phyloP scores from a whole-genome alignment of 2,329 filamentous ascomycete genomes.

The Colletotrichum phormii region DNA sequence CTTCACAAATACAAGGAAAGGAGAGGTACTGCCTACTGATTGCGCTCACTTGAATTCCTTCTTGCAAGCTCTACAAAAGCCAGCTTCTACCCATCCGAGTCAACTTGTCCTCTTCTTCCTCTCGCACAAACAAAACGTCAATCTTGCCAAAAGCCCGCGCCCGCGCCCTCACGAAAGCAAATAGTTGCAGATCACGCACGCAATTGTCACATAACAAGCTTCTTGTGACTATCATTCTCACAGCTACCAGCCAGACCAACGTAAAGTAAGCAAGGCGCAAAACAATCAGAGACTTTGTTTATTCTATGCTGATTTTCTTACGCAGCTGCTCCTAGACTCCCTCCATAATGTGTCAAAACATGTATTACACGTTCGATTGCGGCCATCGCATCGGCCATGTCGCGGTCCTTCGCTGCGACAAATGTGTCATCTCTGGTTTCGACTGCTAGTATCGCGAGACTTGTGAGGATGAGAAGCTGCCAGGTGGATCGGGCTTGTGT shows the following conservation, averaged over 20 bases:
- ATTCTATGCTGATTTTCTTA: too few relatives aligned
- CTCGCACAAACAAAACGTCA: not conserved
- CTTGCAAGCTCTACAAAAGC: not conserved
- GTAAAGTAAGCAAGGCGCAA: not conserved
- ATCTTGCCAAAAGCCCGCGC: not conserved
- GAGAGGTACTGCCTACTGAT: not conserved
- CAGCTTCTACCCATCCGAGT: not conserved
- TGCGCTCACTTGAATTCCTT: not conserved
- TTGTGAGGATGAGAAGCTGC: conserved; percentile 7
- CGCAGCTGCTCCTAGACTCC: not conserved
- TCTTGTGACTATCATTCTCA: not conserved
- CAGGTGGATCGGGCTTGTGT: conserved; percentile 7
- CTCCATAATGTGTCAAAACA: not conserved
- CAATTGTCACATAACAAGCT: not conserved
- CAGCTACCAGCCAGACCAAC: not conserved
- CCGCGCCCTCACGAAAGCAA: not conserved
- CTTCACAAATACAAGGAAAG: too few relatives aligned
- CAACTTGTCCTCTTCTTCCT: not conserved
- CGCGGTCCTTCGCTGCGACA: conserved; percentile 7
- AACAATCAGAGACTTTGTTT: not conserved
- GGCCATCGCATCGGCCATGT: conserved; percentile 4
- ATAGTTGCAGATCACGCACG: not conserved
- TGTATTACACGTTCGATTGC: conserved; percentile 11
- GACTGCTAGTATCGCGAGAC: conserved; percentile 14
- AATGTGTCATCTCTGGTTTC: conserved; percentile 10